Evolutionary conservation across 2,329 filamentous ascomycete species (phyloP).

Genomic region (Chaetothyriales sp.): DNA sequence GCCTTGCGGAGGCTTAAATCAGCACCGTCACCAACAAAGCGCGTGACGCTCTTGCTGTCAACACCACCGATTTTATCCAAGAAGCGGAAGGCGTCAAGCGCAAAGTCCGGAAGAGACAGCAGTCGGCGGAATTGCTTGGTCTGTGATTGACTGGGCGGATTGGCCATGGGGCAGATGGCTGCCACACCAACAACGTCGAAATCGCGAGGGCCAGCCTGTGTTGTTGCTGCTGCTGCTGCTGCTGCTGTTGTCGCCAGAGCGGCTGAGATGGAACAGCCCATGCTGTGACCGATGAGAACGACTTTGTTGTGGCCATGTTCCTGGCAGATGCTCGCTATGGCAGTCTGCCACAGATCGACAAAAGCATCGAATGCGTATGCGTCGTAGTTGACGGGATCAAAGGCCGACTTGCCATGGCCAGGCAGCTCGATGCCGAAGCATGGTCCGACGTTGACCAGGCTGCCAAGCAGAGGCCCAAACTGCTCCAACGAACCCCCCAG

Average conservation of each 20-base stretch:
- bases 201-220: slow-evolving; percentile 19
- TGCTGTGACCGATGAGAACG: slow-evolving; percentile 46
- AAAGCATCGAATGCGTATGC: slow-evolving; percentile 69
- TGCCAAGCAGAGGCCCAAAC: slow-evolving; percentile 66
- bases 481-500: slow-evolving; percentile 85
- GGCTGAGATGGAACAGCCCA: slow-evolving; percentile 69
- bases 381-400: slow-evolving; percentile 53
- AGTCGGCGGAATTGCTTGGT: slow-evolving; percentile 39
- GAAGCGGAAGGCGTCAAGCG: slow-evolving; percentile 62
- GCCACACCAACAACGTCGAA: slow-evolving; percentile 59
- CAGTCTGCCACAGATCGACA: slow-evolving; percentile 54
- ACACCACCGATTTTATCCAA: slow-evolving; percentile 69
- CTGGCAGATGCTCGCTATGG: slow-evolving; percentile 42
- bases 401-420: slow-evolving; percentile 70
- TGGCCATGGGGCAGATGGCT: slow-evolving; percentile 63
- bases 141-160: slow-evolving; percentile 42
- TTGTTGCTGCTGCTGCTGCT: slow-evolving; percentile 30
- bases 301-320: slow-evolving; percentile 12
- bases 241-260: slow-evolving; percentile 47
- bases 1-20: slow-evolving; percentile 27
- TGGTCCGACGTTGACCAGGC: slow-evolving; percentile 65
- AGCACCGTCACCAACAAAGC: slow-evolving; percentile 44
- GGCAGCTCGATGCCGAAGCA: slow-evolving; percentile 82
- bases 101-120: slow-evolving; percentile 46
- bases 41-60: slow-evolving; percentile 60